Percentiles rank a stretch among this genome's conserved stretches.
phyloP scores from a whole-genome alignment of 257 asterid species.

The Vinca minor region DNA sequence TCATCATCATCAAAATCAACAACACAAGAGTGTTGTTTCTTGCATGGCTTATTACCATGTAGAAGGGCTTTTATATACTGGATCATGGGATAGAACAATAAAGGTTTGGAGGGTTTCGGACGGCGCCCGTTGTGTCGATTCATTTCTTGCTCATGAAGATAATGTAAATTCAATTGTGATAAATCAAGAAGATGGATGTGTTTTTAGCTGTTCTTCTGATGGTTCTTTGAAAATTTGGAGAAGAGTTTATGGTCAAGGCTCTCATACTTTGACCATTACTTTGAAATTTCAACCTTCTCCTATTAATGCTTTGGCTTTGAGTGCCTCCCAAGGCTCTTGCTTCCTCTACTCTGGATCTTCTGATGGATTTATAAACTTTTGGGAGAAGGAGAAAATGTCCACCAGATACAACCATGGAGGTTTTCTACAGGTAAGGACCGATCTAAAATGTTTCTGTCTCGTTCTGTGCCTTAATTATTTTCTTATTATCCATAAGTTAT shows the following conservation, averaged over 20 bases:
- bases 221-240: slow-evolving; percentile 79
- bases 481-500: no score
- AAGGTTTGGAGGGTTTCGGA: slow-evolving; percentile 63
- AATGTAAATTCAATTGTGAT: slow-evolving; percentile 47
- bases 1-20: background rate
- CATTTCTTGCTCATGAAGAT: slow-evolving; percentile 67
- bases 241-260: slow-evolving; percentile 63
- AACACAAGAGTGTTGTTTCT: slow-evolving; percentile 52
- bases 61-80: slow-evolving; percentile 75
- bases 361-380: slow-evolving; percentile 77
- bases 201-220: slow-evolving; percentile 74
- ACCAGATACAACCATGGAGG: slow-evolving; percentile 84
- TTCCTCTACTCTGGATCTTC: slow-evolving; percentile 87
- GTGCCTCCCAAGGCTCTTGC: slow-evolving; percentile 28
- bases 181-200: slow-evolving; percentile 65
- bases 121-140: slow-evolving; percentile 50
- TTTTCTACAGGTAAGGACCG: no score
- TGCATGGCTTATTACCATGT: slow-evolving; percentile 85
- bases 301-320: slow-evolving; percentile 51
- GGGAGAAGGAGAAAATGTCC: slow-evolving; percentile 79
- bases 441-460: no score
- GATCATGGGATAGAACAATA: slow-evolving; percentile 62
- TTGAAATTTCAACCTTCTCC: slow-evolving; percentile 73
- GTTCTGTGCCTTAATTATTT: no score
- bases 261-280: slow-evolving; percentile 77